A percentile compares a stretch with the other conserved stretches of the same genome.
Evolutionary conservation across 495 filamentous ascomycete species (phyloP).

Genomic region (Talaromyces nanjingensis): DNA sequence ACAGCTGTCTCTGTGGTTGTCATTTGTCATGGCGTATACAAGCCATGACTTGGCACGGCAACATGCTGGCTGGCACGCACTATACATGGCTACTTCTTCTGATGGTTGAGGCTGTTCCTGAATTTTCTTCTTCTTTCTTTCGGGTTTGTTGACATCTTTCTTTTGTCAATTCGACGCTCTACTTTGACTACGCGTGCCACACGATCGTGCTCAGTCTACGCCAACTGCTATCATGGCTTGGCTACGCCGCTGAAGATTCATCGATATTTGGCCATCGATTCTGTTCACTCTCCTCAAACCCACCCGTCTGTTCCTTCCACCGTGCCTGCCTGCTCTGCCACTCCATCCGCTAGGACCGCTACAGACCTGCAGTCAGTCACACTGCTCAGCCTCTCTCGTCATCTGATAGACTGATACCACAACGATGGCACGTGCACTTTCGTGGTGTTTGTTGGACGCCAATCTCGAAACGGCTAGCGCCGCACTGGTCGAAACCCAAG

Average conservation of each 20-base stretch:
- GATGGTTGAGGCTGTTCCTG: neutral
- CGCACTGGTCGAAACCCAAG: neutral
- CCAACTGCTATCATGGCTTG: neutral
- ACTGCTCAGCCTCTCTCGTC: neutral
- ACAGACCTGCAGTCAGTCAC: neutral
- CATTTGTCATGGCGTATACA: neutral
- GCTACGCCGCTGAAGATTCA: neutral
- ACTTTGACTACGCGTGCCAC: neutral
- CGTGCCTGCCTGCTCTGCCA: neutral
- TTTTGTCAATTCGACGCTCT: neutral
- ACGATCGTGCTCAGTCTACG: neutral
- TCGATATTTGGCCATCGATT: neutral
- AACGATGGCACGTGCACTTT: neutral
- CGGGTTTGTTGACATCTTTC: too few relatives aligned
- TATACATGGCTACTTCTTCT: neutral
- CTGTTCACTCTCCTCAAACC: neutral
- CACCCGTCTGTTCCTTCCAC: neutral
- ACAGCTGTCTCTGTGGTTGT: neutral
- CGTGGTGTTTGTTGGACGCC: neutral
- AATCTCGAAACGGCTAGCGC: neutral
- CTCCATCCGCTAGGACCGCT: neutral
- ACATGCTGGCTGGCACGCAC: neutral
- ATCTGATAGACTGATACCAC: neutral
- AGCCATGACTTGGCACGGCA: neutral
- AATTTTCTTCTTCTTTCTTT: constrained; percentile 1